Percentiles rank a stretch among this genome's conserved stretches.
phyloP scores from a whole-genome alignment of 1,284 basidiomycete species.

The Lentinula novae-zelandiae region DNA sequence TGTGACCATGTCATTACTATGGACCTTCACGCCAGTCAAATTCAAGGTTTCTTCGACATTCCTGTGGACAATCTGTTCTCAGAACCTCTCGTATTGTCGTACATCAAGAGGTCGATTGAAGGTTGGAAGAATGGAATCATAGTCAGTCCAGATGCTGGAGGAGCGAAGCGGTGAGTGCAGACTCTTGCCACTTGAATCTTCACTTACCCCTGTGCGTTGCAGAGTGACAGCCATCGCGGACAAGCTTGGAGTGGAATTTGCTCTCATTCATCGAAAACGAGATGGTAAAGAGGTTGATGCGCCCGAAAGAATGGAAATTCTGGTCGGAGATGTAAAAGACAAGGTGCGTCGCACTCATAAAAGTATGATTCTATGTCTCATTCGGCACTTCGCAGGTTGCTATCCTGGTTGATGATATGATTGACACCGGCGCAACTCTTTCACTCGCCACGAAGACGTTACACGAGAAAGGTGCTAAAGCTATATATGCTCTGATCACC shows the following conservation, averaged over 20 bases:
- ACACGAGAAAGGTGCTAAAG: constrained; percentile 84
- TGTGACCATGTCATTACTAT: constrained; percentile 99
- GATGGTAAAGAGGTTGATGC: constrained; percentile 54
- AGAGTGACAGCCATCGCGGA: constrained; percentile 95
- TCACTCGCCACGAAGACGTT: constrained; percentile 83
- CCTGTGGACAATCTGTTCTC: constrained; percentile 97
- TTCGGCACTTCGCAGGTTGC: constrained; percentile 53
- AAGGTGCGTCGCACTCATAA: constrained; percentile 51
- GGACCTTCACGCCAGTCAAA: constrained; percentile 97
- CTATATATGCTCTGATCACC: constrained; percentile 87
- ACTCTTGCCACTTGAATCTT: constrained; percentile 5
- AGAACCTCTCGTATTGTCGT: constrained; percentile 83
- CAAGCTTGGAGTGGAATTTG: constrained; percentile 94
- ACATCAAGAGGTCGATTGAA: constrained; percentile 86
- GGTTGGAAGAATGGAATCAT: constrained; percentile 91
- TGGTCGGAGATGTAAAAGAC: constrained; percentile 95
- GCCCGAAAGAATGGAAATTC: constrained; percentile 85
- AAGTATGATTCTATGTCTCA: not conserved
- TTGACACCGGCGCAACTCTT: constrained; percentile 92
- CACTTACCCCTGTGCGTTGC: constrained; percentile 9
- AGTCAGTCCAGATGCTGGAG: constrained; percentile 96
- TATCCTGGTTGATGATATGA: constrained; percentile 98
- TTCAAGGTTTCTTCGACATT: constrained; percentile 99
- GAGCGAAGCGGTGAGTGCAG: constrained; percentile 84
- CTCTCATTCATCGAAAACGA: constrained; percentile 92